Evolutionary conservation across 805 yeast species (phyloP), one percentile per base, ranked within the genome.

Genomic region (Metschnikowia sp.): DNA sequence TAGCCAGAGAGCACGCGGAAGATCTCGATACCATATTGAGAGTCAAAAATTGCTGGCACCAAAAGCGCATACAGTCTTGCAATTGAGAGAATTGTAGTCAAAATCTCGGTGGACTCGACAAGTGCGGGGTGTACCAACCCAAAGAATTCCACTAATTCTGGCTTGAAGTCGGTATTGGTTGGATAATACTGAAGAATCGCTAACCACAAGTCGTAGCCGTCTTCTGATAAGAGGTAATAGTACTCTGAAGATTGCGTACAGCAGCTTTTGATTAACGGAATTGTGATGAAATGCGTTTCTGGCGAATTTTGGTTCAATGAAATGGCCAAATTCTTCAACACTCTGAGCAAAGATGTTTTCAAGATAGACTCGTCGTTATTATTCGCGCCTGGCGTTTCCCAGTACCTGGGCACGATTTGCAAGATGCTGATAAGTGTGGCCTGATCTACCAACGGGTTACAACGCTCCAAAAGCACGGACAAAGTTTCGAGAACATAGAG

Each of bases 141-240:
- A 52, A 85, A 75, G 13, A 77, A 56, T 13, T 69, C 68, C 3
- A 74, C 46, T 28, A 86, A 63, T 33, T 69, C 71, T 11, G 65
- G 62, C 30, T 65, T 66, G 5, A 74, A 68, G 3, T 40, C 54
- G 4, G 51, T 44, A n/a, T 47, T 35, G 5, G 55, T 35, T 0
- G 92, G 87, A 44, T 78, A 77, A 51, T 82, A 81, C 52, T 81
- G 86, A 43, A 89, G 61, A 2, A 86, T 62, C 1, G 84, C 73
- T n/a, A 78, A 70, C 96, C 96, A 89, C 36, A 91, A 70, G 47
- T 88, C 96, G 59, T 79, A 82, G 0, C 95, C 96, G 66, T 91
- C 97, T 60, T 91, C 97, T 15, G 84, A 76, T 9, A 91, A 63
- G 44, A 87, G 69, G 0, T 89, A 78, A 18, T 71, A 69, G 33